Conservation (phyloP, 192 early-diverging fungal genomes). For the Mortierella claussenii region DNA sequence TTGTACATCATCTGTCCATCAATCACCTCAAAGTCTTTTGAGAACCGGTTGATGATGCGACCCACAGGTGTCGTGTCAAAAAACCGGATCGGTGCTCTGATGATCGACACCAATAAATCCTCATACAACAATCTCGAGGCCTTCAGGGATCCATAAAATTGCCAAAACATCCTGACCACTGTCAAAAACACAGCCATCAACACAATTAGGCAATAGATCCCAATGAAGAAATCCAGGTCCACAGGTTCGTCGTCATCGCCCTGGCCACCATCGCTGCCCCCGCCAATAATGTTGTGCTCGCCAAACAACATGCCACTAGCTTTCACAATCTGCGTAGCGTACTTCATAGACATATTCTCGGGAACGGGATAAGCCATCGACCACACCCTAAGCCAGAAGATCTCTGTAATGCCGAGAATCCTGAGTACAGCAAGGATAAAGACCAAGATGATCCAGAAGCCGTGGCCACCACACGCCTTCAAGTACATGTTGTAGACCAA, state of each 20-base stretch:
- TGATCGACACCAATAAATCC: conserved; percentile 64
- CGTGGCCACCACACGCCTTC: conserved; percentile 65
- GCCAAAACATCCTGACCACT: conserved; percentile 55
- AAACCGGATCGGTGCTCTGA: conserved; percentile 83
- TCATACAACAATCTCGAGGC: conserved; percentile 70
- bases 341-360: background rate
- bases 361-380: conserved; percentile 9
- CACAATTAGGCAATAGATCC: conserved; percentile 64
- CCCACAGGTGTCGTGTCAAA: conserved; percentile 91
- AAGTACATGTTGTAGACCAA: conserved; percentile 84
- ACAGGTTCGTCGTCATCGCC: conserved; percentile 7
- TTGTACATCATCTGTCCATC: conserved; percentile 69
- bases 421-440: conserved; percentile 57
- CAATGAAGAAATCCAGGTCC: conserved; percentile 65
- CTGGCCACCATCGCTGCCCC: background rate
- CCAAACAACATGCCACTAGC: background rate
- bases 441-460: conserved; percentile 69
- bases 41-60: conserved; percentile 89
- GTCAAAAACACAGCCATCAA: conserved; percentile 53
- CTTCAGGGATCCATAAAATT: conserved; percentile 60
- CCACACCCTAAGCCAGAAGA: conserved; percentile 77
- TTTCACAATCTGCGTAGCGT: background rate
- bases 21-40: conserved; percentile 86
- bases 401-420: conserved; percentile 63
- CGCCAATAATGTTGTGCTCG: background rate